Base-by-base conservation (phyloP, 192 early-diverging fungal species). In the Cladochytrium replicatum region DNA sequence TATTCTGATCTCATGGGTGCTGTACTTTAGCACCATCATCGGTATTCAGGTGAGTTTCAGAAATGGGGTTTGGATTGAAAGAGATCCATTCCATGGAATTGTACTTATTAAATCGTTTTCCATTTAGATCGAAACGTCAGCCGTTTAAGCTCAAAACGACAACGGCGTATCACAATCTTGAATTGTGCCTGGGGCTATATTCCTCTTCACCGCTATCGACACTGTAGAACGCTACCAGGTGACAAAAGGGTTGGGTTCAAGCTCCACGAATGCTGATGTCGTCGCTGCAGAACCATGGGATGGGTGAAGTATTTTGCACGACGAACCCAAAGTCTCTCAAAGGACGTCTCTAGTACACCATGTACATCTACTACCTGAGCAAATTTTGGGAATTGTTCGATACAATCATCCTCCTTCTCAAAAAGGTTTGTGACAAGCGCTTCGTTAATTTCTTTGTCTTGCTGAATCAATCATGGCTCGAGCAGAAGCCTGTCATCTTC, bases 401-500 rank as follows among this genome's bases (percentile, higher is more conserved):
- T 47, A 74, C 71, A 22, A 61, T 74, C 11, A 74, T 74, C 28
- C 42, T 74, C 11, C 57, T 68, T 25, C 46, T 74, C 25, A 74
- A 72, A 45, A 72, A 72, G 69, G 70, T 72, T 2, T n/a, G n/a
- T n/a, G n/a, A n/a, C n/a, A n/a, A n/a, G n/a, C 21, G 54, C 28
- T 26, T 4, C 29, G 11, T 2, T 13, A 19, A 40, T 41, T 19
- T 17, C 23, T 8, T 1, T 6, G 17, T 61, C 28, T 4, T n/a
- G 4, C n/a, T n/a, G n/a, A n/a, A n/a, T n/a, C n/a, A n/a, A n/a
- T n/a, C n/a, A n/a, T n/a, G n/a, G n/a, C n/a, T n/a, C n/a, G n/a
- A n/a, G n/a, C 41, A 69, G 69, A 72, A 67, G 54, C 52, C 57
- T n/a, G 32, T 74, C 6, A 74, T 74, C 41, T 74, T 74, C 60